A percentile compares a stretch with the other conserved stretches of the same genome.
Conservation (phyloP, 345 rosid species). For the Dimocarpus longan region DNA sequence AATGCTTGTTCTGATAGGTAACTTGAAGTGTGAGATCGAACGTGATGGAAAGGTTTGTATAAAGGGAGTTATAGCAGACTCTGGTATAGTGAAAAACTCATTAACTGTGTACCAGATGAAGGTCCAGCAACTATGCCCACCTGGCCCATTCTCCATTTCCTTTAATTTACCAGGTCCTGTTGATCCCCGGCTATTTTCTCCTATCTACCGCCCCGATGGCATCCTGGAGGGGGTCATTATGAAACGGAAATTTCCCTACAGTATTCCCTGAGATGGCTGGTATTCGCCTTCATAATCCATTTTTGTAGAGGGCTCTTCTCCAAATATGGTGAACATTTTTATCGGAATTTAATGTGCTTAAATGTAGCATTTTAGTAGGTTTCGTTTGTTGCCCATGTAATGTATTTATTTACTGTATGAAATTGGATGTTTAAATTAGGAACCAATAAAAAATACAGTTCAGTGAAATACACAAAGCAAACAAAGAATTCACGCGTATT, state of each 20-base stretch:
- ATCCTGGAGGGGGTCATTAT: slow-evolving; percentile 48
- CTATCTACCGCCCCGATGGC: slow-evolving; percentile 47
- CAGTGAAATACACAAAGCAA: background rate
- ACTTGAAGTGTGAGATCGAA: slow-evolving; percentile 53
- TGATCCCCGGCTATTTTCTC: slow-evolving; percentile 48
- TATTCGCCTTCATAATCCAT: background rate
- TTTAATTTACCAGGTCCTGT: slow-evolving; percentile 58
- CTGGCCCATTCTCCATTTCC: slow-evolving; percentile 46
- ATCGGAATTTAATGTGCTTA: background rate
- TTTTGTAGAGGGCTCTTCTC: background rate
- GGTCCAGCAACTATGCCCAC: slow-evolving; percentile 44
- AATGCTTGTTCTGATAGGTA: slow-evolving; percentile 41
- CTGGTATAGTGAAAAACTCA: slow-evolving; percentile 33
- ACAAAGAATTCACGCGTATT: too few species aligned
- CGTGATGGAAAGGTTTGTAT: slow-evolving; percentile 61
- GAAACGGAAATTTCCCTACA: slow-evolving; percentile 21
- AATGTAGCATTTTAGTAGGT: background rate
- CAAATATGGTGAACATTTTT: background rate
- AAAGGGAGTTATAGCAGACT: slow-evolving; percentile 48
- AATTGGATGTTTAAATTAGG: background rate
- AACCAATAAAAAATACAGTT: background rate
- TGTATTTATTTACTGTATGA: background rate
- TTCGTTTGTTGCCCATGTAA: background rate
- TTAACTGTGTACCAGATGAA: slow-evolving; percentile 25
- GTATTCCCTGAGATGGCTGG: background rate